These are phyloP conservation scores for Saccharomycopsis malanga DNA, from an alignment of 805 yeast species.

Conservation along the genomic window DNA sequence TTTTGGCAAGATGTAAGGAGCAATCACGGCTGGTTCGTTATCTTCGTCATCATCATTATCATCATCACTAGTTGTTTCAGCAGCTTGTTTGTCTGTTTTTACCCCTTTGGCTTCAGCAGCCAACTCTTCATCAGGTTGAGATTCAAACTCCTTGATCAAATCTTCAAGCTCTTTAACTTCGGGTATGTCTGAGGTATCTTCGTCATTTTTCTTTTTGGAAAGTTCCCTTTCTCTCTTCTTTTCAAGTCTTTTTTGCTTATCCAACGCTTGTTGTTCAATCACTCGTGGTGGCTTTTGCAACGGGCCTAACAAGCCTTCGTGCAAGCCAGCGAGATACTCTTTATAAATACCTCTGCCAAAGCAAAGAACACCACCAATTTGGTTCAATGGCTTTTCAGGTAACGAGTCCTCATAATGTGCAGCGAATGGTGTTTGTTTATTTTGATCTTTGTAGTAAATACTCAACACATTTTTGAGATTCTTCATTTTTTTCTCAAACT, in stretches of 20 bases:
- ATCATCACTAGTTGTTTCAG: constrained; percentile 15
- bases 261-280: constrained; percentile 20
- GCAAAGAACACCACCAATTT: constrained; percentile 82
- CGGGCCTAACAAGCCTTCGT: constrained; percentile 94
- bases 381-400: constrained; percentile 32
- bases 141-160: constrained; percentile 9
- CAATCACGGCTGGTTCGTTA: constrained; percentile 28
- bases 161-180: constrained; percentile 13
- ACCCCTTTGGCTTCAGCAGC: constrained; percentile 9
- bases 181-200: constrained; percentile 14
- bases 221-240: constrained; percentile 2
- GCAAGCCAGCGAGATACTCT: constrained; percentile 84
- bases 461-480: constrained; percentile 48
- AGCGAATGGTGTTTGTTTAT: constrained; percentile 24
- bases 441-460: constrained; percentile 35
- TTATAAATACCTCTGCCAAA: constrained; percentile 94
- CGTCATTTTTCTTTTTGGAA: constrained; percentile 12
- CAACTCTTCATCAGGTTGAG: constrained; percentile 18
- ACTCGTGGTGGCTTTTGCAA: constrained; percentile 44
- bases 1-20: constrained; percentile 54
- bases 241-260: constrained; percentile 5
- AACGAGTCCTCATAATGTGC: constrained; percentile 41
- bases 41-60: constrained; percentile 22
- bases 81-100: constrained; percentile 16
- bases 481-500: constrained; percentile 33